A percentile compares a stretch with the other conserved stretches of the same genome.
Evolutionary conservation across 2,329 filamentous ascomycete genomes (phyloP).

Genomic region (Monilinia vaccinii-corymbosi): DNA sequence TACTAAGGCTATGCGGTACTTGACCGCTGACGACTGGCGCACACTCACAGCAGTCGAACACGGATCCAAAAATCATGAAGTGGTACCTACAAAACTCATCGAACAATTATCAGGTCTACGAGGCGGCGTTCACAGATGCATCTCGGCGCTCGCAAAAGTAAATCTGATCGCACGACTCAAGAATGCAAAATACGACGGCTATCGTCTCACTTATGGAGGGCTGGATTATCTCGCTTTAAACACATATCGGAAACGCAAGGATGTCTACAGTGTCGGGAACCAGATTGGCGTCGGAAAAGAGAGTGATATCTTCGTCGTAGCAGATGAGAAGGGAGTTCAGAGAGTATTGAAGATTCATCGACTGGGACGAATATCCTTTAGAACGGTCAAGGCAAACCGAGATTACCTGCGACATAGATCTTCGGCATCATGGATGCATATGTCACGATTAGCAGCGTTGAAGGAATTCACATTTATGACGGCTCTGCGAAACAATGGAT

Average conservation of each 20-base stretch:
- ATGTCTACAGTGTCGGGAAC: slow-evolving; percentile 85
- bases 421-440: slow-evolving; percentile 94
- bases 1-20: slow-evolving; percentile 84
- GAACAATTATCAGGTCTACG: slow-evolving; percentile 73
- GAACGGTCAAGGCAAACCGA: slow-evolving; percentile 89
- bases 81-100: slow-evolving; percentile 87
- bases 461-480: slow-evolving; percentile 96
- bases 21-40: slow-evolving; percentile 88
- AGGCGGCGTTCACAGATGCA: slow-evolving; percentile 75
- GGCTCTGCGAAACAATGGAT: slow-evolving; percentile 71
- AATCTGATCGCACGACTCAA: slow-evolving; percentile 87
- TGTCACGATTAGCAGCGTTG: slow-evolving; percentile 82
- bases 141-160: slow-evolving; percentile 84
- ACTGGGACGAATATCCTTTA: slow-evolving; percentile 90
- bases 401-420: slow-evolving; percentile 82
- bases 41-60: slow-evolving; percentile 89
- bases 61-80: slow-evolving; percentile 92
- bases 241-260: slow-evolving; percentile 69
- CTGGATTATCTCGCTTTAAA: slow-evolving; percentile 96
- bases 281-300: slow-evolving; percentile 96
- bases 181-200: slow-evolving; percentile 95
- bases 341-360: slow-evolving; percentile 91
- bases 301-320: slow-evolving; percentile 92
- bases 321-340: slow-evolving; percentile 67
- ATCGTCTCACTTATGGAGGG: slow-evolving; percentile 91